Percentiles rank a stretch among this genome's conserved stretches.
Evolutionary conservation across 306 rosid genomes (phyloP).

Genomic region (Trifolium subterraneum): DNA sequence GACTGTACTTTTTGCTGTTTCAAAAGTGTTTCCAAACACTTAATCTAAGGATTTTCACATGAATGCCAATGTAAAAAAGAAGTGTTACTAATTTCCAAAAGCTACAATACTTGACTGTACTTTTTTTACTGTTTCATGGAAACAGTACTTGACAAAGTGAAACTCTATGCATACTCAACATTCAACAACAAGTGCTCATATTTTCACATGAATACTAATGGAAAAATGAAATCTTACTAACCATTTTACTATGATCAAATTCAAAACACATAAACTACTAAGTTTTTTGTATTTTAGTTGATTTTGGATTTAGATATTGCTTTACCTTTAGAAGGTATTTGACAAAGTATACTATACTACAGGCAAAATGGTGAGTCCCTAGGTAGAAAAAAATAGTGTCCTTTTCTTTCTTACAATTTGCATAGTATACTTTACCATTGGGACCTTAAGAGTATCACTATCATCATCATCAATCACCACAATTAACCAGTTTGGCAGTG

Average conservation of each 20-base stretch:
- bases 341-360: background rate
- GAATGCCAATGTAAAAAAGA: too few species aligned
- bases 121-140: conserved; percentile 2
- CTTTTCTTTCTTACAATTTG: conserved; percentile 4
- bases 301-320: conserved; percentile 9
- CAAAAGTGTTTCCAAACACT: background rate
- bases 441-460: conserved; percentile 23
- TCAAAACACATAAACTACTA: conserved; percentile 1
- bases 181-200: background rate
- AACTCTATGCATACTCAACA: background rate
- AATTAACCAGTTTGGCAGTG: conserved; percentile 21
- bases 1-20: background rate
- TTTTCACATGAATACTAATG: conserved; percentile 1
- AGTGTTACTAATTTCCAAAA: background rate
- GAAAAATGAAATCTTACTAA: background rate
- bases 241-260: background rate
- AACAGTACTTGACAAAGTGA: background rate
- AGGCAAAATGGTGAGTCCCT: conserved; percentile 17
- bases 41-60: conserved; percentile 5
- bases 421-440: conserved; percentile 22
- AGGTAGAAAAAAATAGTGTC: conserved; percentile 8
- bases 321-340: background rate
- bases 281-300: background rate
- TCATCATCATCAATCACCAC: conserved; percentile 14
- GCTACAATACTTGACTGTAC: too few species aligned